A percentile compares a stretch with the other conserved stretches of the same genome.
Evolutionary conservation across 768 basidiomycete genomes (phyloP).

Genomic region (Leucosporidium creatinivorum): DNA sequence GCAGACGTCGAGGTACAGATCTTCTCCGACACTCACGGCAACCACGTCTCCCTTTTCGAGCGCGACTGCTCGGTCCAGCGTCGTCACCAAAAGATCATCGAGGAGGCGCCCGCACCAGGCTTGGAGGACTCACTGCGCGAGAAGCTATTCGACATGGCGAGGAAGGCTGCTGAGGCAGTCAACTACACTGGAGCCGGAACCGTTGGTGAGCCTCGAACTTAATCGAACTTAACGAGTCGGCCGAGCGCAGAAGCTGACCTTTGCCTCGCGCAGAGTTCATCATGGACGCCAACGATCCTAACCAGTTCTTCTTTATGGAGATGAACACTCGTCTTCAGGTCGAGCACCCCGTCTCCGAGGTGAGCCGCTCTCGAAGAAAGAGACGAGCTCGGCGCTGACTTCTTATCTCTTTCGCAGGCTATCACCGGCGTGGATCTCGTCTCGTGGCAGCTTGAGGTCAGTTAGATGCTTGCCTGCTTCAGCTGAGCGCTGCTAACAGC

Average conservation of each 20-base stretch:
- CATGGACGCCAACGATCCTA: conserved; percentile 74
- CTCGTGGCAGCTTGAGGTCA: conserved; percentile 84
- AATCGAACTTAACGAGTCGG: no score
- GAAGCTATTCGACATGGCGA: conserved; percentile 75
- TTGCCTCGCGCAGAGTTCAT: conserved; percentile 62
- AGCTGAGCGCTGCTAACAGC: background rate
- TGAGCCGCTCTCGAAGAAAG: background rate
- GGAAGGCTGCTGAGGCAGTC: conserved; percentile 87
- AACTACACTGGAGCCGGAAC: conserved; percentile 86
- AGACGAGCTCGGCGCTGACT: background rate
- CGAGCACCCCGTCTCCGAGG: conserved; percentile 45
- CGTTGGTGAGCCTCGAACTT: conserved; percentile 44
- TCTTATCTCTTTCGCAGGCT: conserved; percentile 47
- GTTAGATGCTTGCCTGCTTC: background rate
- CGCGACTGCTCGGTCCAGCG: conserved; percentile 33
- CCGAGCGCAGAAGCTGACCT: conserved; percentile 3
- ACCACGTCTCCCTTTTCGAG: conserved; percentile 89
- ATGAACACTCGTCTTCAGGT: conserved; percentile 43
- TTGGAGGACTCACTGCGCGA: conserved; percentile 68
- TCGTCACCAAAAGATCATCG: conserved; percentile 82
- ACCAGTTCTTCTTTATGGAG: conserved; percentile 64
- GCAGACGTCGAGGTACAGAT: conserved; percentile 77
- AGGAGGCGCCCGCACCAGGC: conserved; percentile 82
- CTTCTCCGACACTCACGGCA: conserved; percentile 75
- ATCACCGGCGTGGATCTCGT: conserved; percentile 89